Evolutionary conservation across 495 filamentous ascomycete genomes (phyloP), one percentile per base, ranked within the genome.

Genomic region (Lasiosphaeriaceae sp.): DNA sequence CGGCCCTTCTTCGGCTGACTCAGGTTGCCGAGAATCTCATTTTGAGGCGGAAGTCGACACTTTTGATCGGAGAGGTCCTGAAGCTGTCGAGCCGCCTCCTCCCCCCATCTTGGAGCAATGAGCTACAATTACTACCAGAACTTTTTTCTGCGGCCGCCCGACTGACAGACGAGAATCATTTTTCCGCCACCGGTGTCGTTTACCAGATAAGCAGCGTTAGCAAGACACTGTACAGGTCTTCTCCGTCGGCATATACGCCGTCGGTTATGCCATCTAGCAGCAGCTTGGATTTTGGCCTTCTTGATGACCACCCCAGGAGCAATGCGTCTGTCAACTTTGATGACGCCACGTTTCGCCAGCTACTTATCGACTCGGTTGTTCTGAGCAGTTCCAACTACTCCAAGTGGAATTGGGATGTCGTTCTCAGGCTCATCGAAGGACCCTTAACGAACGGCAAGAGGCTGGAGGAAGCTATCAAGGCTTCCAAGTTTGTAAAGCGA

Each of bases 181-280:
- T 90, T 58, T 76, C 87, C 44, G 89, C 91, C 17, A 90, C 89
- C 1, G 85, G 88, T 2, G 92, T 92, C 5, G 89, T 97, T 35
- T 98, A 97, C 67, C 94, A 97, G 66, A 92, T 97, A 6, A 95
- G 96, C 71, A 97, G 94, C 65, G 90, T 98, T 55, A 98, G 93
- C 71, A 84, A 90, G 57, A 97, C 93, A 1, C 74, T 98, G 11
- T 90, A 96, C 66, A 84, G 95, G 49, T 95, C 92, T 26, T 79
- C 79, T 8, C 74, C 77, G 2, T 69, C 75, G 8, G 66, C 57
- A 16, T 73, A 69, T 35, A 64, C 72, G 17, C 62, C 72, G 12
- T 72, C 71, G 22, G 59, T 71, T 17, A 58, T 72, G 8, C 63
- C 72, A 16, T 66, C 66, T 20, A 74, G 62, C 52, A 69, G 71